Evolutionary conservation across 2,329 filamentous ascomycete species (phyloP).

Genomic region (Drechslerella coelobrocha): DNA sequence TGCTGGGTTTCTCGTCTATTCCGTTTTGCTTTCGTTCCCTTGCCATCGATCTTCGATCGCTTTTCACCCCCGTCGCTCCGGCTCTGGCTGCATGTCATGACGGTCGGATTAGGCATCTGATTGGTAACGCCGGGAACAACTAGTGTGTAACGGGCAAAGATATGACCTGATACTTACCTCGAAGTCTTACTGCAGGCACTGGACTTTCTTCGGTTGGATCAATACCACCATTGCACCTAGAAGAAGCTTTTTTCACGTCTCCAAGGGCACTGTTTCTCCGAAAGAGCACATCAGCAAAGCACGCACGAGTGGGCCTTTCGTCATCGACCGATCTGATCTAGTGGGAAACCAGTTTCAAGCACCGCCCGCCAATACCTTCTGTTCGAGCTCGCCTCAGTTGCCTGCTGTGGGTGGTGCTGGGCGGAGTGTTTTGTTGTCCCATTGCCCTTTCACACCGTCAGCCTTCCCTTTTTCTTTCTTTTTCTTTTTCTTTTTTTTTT

Average conservation of each 20-base stretch:
- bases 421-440: constrained; percentile 13
- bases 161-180: constrained; percentile 50
- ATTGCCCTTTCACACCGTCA: not conserved
- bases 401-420: constrained; percentile 6
- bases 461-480: constrained; percentile 14
- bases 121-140: constrained; percentile 41
- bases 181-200: constrained; percentile 2
- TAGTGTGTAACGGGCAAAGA: constrained; percentile 31
- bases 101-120: constrained; percentile 24
- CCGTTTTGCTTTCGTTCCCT: constrained; percentile 2
- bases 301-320: constrained; percentile 28
- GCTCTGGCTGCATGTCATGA: not conserved
- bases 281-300: not conserved
- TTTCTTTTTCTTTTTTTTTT: constrained; percentile 15
- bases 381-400: constrained; percentile 13
- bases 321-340: constrained; percentile 47
- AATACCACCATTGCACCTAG: constrained; percentile 11
- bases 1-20: not conserved
- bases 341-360: constrained; percentile 20
- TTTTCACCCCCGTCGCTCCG: no score
- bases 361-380: constrained; percentile 4
- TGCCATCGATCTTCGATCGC: constrained; percentile 3
- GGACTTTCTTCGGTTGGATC: not conserved
- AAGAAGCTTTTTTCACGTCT: not conserved
- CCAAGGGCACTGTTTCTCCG: not conserved